These are phyloP conservation scores for Plasmodium coatneyi DNA, from an alignment of 169 alveolate species.

Conservation along the genomic window DNA sequence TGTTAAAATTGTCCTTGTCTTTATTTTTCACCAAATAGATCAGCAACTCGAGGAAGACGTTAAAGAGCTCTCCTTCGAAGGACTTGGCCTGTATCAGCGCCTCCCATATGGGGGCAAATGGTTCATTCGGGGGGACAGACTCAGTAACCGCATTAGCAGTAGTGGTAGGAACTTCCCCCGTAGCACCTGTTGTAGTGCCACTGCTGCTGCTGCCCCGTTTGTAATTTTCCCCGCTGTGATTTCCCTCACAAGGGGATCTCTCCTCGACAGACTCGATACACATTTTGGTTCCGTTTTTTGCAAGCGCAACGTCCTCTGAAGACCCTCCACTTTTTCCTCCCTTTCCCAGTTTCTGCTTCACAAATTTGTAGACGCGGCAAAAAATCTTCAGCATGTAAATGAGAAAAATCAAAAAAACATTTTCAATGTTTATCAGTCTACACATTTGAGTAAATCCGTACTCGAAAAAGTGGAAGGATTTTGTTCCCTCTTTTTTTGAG, in stretches of 20 bases:
- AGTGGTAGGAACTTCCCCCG: not conserved
- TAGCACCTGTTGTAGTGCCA: not conserved
- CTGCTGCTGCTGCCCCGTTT: not conserved
- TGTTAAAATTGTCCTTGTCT: slow-evolving; percentile 19
- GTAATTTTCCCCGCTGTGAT: not conserved
- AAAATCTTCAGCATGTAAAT: slow-evolving; percentile 30
- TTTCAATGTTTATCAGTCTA: slow-evolving; percentile 44
- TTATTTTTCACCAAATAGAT: slow-evolving; percentile 54
- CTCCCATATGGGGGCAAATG: slow-evolving; percentile 4
- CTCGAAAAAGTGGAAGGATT: slow-evolving; percentile 41
- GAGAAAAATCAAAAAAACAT: slow-evolving; percentile 21
- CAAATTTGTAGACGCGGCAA: slow-evolving; percentile 12
- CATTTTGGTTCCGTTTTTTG: not conserved
- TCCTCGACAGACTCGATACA: not conserved
- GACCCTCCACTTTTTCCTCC: not conserved
- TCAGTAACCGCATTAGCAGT: not conserved
- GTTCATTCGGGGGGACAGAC: not conserved
- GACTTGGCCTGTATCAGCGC: slow-evolving; percentile 14
- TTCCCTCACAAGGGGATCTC: not conserved
- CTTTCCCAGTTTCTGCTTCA: not conserved
- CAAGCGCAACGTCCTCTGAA: not conserved
- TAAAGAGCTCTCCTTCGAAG: slow-evolving; percentile 14
- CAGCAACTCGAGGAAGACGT: slow-evolving; percentile 11
- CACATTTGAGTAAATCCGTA: slow-evolving; percentile 76
- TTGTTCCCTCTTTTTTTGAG: not conserved